Conservation (phyloP, 257 asterid genomes). For the Gentiana macrophylla region DNA sequence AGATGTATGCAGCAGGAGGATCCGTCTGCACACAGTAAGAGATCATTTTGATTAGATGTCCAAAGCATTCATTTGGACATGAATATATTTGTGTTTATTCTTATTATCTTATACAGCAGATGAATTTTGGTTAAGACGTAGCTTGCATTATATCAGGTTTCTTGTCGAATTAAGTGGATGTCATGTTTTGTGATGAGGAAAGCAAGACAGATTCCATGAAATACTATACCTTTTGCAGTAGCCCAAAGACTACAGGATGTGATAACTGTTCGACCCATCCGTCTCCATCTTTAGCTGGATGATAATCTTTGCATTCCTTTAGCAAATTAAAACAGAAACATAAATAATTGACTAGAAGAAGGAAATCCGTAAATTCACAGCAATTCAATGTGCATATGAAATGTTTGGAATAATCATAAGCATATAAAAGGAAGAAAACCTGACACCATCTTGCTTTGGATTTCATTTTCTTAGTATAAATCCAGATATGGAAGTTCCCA, state of each 20-base stretch:
- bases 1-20: slow-evolving; percentile 72
- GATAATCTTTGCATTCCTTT: slow-evolving; percentile 90
- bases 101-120: no score
- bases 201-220: no score
- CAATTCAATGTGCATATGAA: no score
- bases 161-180: no score
- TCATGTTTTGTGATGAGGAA: no score
- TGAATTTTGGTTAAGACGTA: no score
- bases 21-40: slow-evolving; percentile 44
- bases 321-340: slow-evolving; percentile 14
- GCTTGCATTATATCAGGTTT: no score
- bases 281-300: slow-evolving; percentile 93
- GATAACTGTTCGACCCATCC: slow-evolving; percentile 98
- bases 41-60: background rate
- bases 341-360: slow-evolving; percentile 1
- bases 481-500: slow-evolving; percentile 70
- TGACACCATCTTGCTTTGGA: slow-evolving; percentile 99
- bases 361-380: background rate
- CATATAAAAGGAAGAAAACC: slow-evolving; percentile 31
- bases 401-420: background rate
- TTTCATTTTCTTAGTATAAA: slow-evolving; percentile 56
- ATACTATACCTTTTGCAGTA: slow-evolving; percentile 61
- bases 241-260: slow-evolving; percentile 72
- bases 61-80: no score
- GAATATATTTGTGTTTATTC: no score